Base-by-base conservation (phyloP, 306 rosid species). In the Lagenaria siceraria region DNA sequence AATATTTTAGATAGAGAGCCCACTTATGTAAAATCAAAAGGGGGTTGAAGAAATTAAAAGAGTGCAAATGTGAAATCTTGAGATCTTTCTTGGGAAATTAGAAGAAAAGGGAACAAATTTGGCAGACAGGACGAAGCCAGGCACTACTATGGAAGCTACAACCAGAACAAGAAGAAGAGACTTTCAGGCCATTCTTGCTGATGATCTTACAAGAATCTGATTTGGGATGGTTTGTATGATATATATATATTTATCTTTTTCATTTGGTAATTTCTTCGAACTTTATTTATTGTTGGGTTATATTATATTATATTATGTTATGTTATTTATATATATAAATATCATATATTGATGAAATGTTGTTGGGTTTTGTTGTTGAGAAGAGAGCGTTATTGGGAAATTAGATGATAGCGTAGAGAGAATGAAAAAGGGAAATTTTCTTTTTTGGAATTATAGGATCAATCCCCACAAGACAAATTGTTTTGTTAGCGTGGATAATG, bases 51-150 rank as follows among this genome's bases (percentile, higher is more conserved):
- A 35, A 51, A 31, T 58, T 58, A 46, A 15, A 70, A 19, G 22
- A 75, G 78, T 36, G 31, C 66, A 75, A 46, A 76, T 76, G 70
- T 58, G 22, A 70, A 51, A 22, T 24, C 19, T 24, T 40, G 33
- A 66, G 36, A 25, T 13, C 35, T 12, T 11, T 36, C 72, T 64
- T n/a, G 53, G 11, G 54, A n/a, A 8, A n/a, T 21, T 66, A 9
- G 18, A 38, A 25, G 13, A 46, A 36, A 10, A 15, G 69, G 69
- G 65, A 59, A 59, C 70, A 55, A 36, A 55, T 11, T 38, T 27
- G 91, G 91, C 93, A 89, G 84, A 87, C 93, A 89, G 91, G 86
- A 80, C 77, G 85, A 87, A 87, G 93, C 93, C 93, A 89, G 91
- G 93, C 93, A 89, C 38, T 22, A 43, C n/a, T 13, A 18, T 29